A percentile compares a stretch with the other conserved stretches of the same genome.
Evolutionary conservation across 805 yeast genomes (phyloP).

Genomic region (Starmerella riodocensis): DNA sequence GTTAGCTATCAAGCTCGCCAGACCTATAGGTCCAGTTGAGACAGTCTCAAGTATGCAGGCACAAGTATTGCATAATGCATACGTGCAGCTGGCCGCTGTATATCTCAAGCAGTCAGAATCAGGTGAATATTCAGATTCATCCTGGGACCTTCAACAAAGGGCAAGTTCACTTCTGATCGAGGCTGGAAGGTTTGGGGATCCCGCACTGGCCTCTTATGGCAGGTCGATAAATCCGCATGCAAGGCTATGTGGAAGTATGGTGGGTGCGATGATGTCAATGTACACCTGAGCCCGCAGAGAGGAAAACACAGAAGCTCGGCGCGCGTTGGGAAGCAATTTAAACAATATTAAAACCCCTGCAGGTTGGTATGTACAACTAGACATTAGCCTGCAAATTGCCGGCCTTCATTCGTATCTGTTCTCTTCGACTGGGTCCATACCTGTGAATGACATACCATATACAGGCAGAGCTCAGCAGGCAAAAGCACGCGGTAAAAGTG

Average conservation of each 20-base stretch:
- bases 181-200: slow-evolving; percentile 27
- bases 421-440: slow-evolving; percentile 10
- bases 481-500: slow-evolving; percentile 47
- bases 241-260: slow-evolving; percentile 27
- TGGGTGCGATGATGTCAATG: slow-evolving; percentile 17
- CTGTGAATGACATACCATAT: slow-evolving; percentile 7
- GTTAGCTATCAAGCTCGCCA: slow-evolving; percentile 23
- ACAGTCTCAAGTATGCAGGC: slow-evolving; percentile 25
- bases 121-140: slow-evolving; percentile 4
- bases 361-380: no score
- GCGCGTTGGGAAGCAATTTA: no score
- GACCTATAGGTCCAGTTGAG: slow-evolving; percentile 9
- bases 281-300: no score
- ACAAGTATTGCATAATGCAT: slow-evolving; percentile 24
- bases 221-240: slow-evolving; percentile 27
- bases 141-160: slow-evolving; percentile 24
- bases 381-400: no score
- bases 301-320: no score
- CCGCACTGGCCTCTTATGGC: slow-evolving; percentile 22
- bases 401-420: no score
- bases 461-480: slow-evolving; percentile 18
- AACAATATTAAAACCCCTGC: no score
- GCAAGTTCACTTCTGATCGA: slow-evolving; percentile 23
- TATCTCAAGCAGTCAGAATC: slow-evolving; percentile 19
- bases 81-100: slow-evolving; percentile 25